Base-by-base conservation (phyloP, 148 eudicot species). In the Chenopodium berlandieri region DNA sequence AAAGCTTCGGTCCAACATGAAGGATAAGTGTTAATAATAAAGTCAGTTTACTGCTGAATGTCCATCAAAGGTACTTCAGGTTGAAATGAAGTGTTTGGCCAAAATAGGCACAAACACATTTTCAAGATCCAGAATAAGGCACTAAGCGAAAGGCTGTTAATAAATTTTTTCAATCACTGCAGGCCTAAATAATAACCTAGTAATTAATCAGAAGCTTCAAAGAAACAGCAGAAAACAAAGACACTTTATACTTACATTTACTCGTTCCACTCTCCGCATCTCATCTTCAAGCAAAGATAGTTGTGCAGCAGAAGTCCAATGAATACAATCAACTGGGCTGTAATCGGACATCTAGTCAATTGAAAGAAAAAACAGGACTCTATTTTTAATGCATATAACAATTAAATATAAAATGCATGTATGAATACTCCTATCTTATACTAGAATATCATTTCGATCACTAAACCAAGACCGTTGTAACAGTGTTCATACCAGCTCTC, bases 291-390 rank as follows among this genome's bases (percentile, higher is more conserved):
- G 99, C 94, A 95, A 86, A 71, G 99, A 91, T 31, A 93, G 74
- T 87, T 95, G 98, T 71, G 93, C 90, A 82, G 99, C 99, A 84
- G 99, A 91, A 78, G 99, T 95, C 99, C 97, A 90, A 82, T 95
- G 93, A 76, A 95, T 95, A 88, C 99, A 95, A 83, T 95, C 99
- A 69, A 95, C 99, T 34, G 99, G 99, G 90, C 99, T 95, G 97
- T 80, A 80, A 44, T 23, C 48, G 67, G 54, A 64, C 30, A 48
- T 46, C 64, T 58, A 52, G 13, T 71, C 31, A 48, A 14, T 64
- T 6, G 22, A 32, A 56, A 46, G 64, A 79, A 68, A 68, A 80
- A 32, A 4, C 25, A 13, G 25, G 46, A 75, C 66, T 46, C 44
- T 40, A 40, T 0, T 22, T 52, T 58, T 30, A 46, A 0, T 40